A percentile compares a stretch with the other conserved stretches of the same genome.
phyloP scores from a whole-genome alignment of 495 filamentous ascomycete genomes.

The Chaetomium tenue region DNA sequence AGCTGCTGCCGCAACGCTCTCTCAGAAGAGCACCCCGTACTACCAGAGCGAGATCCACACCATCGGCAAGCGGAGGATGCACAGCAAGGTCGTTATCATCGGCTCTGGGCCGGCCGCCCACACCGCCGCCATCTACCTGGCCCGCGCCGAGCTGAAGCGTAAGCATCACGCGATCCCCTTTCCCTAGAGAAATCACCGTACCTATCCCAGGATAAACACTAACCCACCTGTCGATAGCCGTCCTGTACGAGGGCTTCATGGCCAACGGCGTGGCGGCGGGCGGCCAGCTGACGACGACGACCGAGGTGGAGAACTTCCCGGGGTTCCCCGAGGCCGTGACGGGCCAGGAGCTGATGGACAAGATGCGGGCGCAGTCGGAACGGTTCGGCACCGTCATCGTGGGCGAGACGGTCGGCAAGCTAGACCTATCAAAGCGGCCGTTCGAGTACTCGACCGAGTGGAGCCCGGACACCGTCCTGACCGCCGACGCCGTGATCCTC shows the following conservation, averaged over 20 bases:
- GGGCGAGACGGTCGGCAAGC: conserved; percentile 83
- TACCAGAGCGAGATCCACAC: conserved; percentile 49
- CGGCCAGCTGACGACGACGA: conserved; percentile 95
- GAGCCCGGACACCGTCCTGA: conserved; percentile 71
- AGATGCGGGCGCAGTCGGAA: conserved; percentile 88
- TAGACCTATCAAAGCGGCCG: conserved; percentile 80
- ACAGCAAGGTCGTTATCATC: conserved; percentile 79
- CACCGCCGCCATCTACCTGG: conserved; percentile 93
- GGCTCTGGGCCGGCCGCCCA: conserved; percentile 96
- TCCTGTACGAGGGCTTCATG: conserved; percentile 96
- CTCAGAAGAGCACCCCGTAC: conserved; percentile 64
- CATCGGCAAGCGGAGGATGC: conserved; percentile 61
- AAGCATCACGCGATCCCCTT: conserved; percentile 9
- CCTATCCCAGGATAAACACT: conserved; percentile 25
- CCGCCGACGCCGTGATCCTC: conserved; percentile 87
- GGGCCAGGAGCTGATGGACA: conserved; percentile 85
- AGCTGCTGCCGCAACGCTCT: conserved; percentile 60
- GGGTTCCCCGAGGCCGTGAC: conserved; percentile 88
- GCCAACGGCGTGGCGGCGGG: conserved; percentile 95
- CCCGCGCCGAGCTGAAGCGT: conserved; percentile 85
- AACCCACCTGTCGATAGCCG: conserved; percentile 48
- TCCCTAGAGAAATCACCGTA: not conserved
- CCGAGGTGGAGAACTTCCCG: conserved; percentile 97
- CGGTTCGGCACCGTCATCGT: conserved; percentile 89
- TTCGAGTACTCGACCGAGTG: conserved; percentile 92